Evolutionary conservation across 2,329 filamentous ascomycete genomes (phyloP), one percentile per base, ranked within the genome.

Genomic region (Aspergillus sp.): DNA sequence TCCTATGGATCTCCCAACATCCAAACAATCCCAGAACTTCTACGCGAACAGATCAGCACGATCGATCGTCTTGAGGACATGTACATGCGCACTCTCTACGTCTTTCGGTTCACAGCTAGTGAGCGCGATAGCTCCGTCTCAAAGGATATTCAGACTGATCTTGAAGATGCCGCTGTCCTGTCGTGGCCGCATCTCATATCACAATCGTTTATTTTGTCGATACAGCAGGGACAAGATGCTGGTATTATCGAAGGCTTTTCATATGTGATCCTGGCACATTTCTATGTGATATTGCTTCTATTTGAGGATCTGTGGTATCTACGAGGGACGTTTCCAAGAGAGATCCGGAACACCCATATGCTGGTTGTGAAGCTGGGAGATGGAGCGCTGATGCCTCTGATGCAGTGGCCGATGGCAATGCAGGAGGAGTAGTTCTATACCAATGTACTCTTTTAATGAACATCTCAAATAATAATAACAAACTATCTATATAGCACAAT

Each of bases 111-210:
- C 5, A 21, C 61, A 9, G 10, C 12, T 2, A 57, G 63, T 19
- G 58, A 59, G 7, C 36, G 19, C 5, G 48, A 51, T 10, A 9
- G 12, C n/a, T 41, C 62, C 1, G 53, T 55, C 1, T 23, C 61
- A 17, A 56, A 48, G 0, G 66, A 69, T 6, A 21, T 66, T 17
- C 63, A 67, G 21, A 19, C 30, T 2, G 65, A 69, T 9, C 17
- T 69, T 0, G 67, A 69, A 59, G 67, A 69, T 1, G 53, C 64
- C 2, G 66, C 64, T 3, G 25, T 67, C 23, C 17, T 51, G 8
- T 58, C 63, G 2, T 69, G 66, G 67, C 65, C 67, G 2, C 1
- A 49, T 5, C 21, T 60, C 25, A n/a, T 69, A 3, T 43, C 64
- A 1, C 45, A 55, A 2, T 32, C 5, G 1, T 69, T 69, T 10